Evolutionary conservation across 2,329 filamentous ascomycete genomes (phyloP), one percentile per base, ranked within the genome.

Genomic region (Aspergillus melleus): DNA sequence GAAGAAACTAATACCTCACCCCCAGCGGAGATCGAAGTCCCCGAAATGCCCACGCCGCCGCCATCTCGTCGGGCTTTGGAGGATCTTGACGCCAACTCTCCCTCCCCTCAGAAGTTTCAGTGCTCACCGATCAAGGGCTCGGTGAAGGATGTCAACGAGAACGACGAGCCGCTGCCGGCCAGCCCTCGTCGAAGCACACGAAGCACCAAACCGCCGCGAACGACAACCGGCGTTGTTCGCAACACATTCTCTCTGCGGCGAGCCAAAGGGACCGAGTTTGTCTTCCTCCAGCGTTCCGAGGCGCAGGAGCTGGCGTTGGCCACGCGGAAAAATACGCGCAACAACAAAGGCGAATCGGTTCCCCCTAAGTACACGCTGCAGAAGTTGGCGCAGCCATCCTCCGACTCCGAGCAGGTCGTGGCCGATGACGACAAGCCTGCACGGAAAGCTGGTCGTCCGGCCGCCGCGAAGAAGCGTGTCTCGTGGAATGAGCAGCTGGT

Each of bases 241-340:
- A 77, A 74, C 52, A 72, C 72, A 6, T 76, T 80, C 52, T 71
- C 77, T 4, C 72, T 80, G 20, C 77, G 78, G 53, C 76, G 78
- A 12, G 71, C 77, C 3, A 79, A 76, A 52, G 78, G 78, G 5
- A 79, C 72, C 6, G 79, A 81, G 54, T 80, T 81, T 54, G 68
- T 80, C 29, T 79, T 80, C 56, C 67, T 74, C 26, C 72, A 79
- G 52, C 70, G 72, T 11, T 76, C 77, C 2, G 77, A 80, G 52
- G 69, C 71, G 6, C 78, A 79, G 62, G 72, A 79, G 46, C 60
- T 79, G 29, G 75, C 78, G 0, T 67, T 80, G 46, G 58, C 69
- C 12, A 80, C 78, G 6, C 72, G 76, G 55, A 71, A 73, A 24
- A 80, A 81, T 60, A 81, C 79, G 11, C 72, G 72, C 54, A 66